phyloP scores from a whole-genome alignment of 2,329 filamentous ascomycete species.

The Paecilomyces formosus region DNA sequence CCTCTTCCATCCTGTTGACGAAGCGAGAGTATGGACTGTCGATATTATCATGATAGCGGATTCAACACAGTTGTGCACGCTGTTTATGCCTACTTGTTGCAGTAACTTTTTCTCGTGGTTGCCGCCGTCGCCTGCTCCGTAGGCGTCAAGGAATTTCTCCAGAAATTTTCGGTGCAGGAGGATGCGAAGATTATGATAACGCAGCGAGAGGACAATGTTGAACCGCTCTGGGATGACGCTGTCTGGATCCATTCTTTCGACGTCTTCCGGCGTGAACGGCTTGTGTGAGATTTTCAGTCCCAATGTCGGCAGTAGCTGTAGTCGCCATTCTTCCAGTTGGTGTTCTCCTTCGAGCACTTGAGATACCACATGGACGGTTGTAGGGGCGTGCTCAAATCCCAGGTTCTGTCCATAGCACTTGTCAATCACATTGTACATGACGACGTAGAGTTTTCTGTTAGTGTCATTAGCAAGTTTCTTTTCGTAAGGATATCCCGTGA shows the following conservation, averaged over 20 bases:
- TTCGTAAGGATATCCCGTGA: not conserved
- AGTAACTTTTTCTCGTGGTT: constrained; percentile 15
- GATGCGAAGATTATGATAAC: constrained; percentile 36
- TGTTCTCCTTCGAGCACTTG: constrained; percentile 33
- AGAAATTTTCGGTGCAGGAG: constrained; percentile 36
- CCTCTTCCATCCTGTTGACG: constrained; percentile 11
- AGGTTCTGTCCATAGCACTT: constrained; percentile 39
- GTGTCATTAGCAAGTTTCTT: not conserved
- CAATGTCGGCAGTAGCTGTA: constrained; percentile 21
- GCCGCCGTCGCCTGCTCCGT: constrained; percentile 6
- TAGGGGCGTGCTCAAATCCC: constrained; percentile 21
- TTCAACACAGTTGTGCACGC: constrained; percentile 23
- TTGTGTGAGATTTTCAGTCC: constrained; percentile 17
- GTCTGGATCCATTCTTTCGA: constrained; percentile 2
- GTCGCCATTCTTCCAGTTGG: constrained; percentile 32
- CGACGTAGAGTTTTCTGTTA: constrained; percentile 20
- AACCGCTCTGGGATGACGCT: constrained; percentile 22
- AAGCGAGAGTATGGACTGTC: constrained; percentile 13
- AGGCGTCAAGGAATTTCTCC: constrained; percentile 27
- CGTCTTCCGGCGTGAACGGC: constrained; percentile 7
- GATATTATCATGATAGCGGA: constrained; percentile 24
- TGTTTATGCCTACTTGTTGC: constrained; percentile 24
- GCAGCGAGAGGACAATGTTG: constrained; percentile 36
- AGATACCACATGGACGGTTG: constrained; percentile 21
- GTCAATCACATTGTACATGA: constrained; percentile 30